A percentile compares a stretch with the other conserved stretches of the same genome.
phyloP scores from a whole-genome alignment of 352 stramenopile species.

The Pythium periplocum region DNA sequence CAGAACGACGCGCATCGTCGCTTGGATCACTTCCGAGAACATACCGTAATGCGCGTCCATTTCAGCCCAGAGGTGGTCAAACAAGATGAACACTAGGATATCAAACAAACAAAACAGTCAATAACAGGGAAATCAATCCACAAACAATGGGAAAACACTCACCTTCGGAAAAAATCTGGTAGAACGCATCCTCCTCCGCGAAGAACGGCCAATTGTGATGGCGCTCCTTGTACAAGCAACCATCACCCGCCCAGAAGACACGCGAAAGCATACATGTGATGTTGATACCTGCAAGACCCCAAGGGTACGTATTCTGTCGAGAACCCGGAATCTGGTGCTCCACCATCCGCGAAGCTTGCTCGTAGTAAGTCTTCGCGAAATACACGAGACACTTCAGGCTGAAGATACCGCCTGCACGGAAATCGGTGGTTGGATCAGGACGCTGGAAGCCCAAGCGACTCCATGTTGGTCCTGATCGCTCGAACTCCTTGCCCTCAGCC shows the following conservation, averaged over 20 bases:
- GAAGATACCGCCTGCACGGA: conserved; percentile 74
- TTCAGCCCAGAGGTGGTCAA: conserved; percentile 79
- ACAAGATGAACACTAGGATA: conserved; percentile 66
- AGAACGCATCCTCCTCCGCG: conserved; percentile 57
- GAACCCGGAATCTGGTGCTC: conserved; percentile 73
- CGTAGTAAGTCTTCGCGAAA: conserved; percentile 68
- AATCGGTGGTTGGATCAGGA: conserved; percentile 81
- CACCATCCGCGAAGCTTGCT: conserved; percentile 68
- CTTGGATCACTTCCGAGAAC: conserved; percentile 82
- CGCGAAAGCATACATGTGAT: conserved; percentile 77
- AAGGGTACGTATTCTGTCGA: conserved; percentile 78
- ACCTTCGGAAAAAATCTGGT: conserved; percentile 59
- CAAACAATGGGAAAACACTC: neutral
- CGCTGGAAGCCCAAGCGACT: conserved; percentile 80
- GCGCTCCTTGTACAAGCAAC: conserved; percentile 51
- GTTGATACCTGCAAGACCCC: conserved; percentile 81
- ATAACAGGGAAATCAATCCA: conserved; percentile 1
- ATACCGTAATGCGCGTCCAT: conserved; percentile 85
- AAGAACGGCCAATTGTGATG: conserved; percentile 74
- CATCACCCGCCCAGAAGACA: conserved; percentile 80
- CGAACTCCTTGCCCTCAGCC: conserved; percentile 30
- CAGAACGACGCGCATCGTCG: conserved; percentile 58
- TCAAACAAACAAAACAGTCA: conserved; percentile 6
- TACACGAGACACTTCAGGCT: conserved; percentile 79
- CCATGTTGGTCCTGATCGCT: conserved; percentile 70